Evolutionary conservation across 1,284 basidiomycete genomes (phyloP), one percentile per base, ranked within the genome.

Genomic region (Sanghuangporus sanghuang): DNA sequence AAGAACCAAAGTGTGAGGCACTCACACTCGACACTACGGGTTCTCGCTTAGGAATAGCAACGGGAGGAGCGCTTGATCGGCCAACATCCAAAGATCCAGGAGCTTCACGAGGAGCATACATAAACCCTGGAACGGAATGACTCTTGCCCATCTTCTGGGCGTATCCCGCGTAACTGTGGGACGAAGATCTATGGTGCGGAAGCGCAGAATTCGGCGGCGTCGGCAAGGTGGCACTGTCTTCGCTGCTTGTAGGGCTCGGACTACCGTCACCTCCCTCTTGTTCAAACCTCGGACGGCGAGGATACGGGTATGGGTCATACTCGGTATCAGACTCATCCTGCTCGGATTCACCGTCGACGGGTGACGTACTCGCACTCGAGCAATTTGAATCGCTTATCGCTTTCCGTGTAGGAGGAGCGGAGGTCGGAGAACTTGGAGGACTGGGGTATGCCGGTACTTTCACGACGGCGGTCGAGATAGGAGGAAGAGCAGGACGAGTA

Each of bases 221-320:
- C 18, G 61, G 61, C 35, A 56, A 32, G 11, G 53, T 48, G n/a
- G 53, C 61, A 16, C 56, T 62, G 14, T 54, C 61, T 53, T 56
- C 61, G 18, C 61, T 62, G 27, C 53, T 54, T 39, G 55, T 36
- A 6, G 49, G 39, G 11, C 59, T 55, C 27, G 49, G 39, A 39
- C 59, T 61, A 12, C 44, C 53, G 6, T 38, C 36, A 4, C 53
- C 35, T 16, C 38, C 32, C 27, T 52, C 49, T 6, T 9, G 49
- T 1, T 21, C 27, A n/a, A 32, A 32, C 21, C 2, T 52, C 36
- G 35, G 40, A 32, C 54, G 40, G 2, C 54, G 54, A 36, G 14
- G 18, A 21, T 14, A 50, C 50, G 48, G n/a, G 27, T 42, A 38
- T 16, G 18, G 18, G 14, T 54, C 59, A 7, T 54, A 32, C n/a